Conservation (phyloP, 352 stramenopile genomes). For the Thraustotheca clavata region DNA sequence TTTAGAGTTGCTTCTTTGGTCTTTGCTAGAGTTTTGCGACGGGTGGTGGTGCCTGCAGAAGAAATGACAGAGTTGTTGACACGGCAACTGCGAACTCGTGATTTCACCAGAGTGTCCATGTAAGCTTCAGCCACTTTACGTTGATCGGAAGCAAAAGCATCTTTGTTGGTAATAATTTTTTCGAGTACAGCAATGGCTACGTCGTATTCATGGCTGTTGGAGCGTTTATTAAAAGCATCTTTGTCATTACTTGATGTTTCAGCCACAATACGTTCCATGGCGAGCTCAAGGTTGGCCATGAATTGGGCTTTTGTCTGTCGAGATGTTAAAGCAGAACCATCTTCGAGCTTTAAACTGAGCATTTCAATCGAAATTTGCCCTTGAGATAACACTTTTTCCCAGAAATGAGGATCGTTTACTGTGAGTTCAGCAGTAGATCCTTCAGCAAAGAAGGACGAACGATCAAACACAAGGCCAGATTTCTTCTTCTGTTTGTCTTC, state of each 20-base stretch:
- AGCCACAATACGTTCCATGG: constrained; percentile 51
- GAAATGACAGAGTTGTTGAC: constrained; percentile 16
- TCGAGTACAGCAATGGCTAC: constrained; percentile 81
- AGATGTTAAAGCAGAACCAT: constrained; percentile 67
- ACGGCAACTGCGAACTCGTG: constrained; percentile 67
- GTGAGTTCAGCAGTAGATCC: constrained; percentile 86
- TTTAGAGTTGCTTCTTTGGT: not conserved
- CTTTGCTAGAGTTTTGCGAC: constrained; percentile 23
- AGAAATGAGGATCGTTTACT: constrained; percentile 96
- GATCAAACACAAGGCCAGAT: constrained; percentile 69
- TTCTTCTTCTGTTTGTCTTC: constrained; percentile 40
- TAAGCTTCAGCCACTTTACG: constrained; percentile 61
- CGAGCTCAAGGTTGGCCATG: constrained; percentile 80
- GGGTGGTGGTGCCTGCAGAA: not conserved
- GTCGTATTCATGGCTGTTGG: constrained; percentile 58
- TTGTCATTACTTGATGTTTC: constrained; percentile 47
- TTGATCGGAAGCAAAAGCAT: constrained; percentile 77
- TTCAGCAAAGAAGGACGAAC: constrained; percentile 88
- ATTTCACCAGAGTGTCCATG: constrained; percentile 70
- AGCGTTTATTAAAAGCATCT: constrained; percentile 36
- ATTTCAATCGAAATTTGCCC: constrained; percentile 81
- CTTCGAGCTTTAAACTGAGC: constrained; percentile 80
- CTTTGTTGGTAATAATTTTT: constrained; percentile 62
- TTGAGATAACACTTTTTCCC: constrained; percentile 85
- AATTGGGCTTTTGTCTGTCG: constrained; percentile 84